Percentiles rank a stretch among this genome's conserved stretches.
Evolutionary conservation across 1,284 basidiomycete species (phyloP).

Genomic region (Retiboletus fuscus): DNA sequence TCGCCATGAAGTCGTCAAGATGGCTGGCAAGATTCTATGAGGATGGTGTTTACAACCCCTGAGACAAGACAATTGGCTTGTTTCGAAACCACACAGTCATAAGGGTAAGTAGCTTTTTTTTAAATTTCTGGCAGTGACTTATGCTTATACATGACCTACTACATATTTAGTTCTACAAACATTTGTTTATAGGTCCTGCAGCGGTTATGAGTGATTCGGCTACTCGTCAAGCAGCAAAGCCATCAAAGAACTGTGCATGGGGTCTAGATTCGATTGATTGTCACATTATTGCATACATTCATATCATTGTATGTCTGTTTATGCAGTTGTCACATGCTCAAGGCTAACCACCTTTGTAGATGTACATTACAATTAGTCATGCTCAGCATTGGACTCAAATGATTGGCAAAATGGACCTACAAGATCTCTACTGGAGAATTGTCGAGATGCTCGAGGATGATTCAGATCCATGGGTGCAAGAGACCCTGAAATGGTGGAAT

Average conservation of each 20-base stretch:
- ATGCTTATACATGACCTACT: too few species aligned
- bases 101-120: neutral
- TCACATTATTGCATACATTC: conserved; percentile 20
- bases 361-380: conserved; percentile 19
- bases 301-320: conserved; percentile 5
- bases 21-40: conserved; percentile 23
- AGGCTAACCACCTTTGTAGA: conserved; percentile 1
- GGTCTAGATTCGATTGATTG: neutral
- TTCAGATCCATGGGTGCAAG: conserved; percentile 11
- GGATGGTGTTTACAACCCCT: neutral
- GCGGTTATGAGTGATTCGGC: neutral
- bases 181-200: conserved; percentile 10
- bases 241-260: conserved; percentile 20
- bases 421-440: conserved; percentile 22
- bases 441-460: conserved; percentile 14
- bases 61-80: conserved; percentile 1
- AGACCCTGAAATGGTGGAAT: conserved; percentile 25
- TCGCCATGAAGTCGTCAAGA: conserved; percentile 6
- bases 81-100: neutral
- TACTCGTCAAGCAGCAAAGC: neutral
- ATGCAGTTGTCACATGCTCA: neutral
- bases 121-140: neutral
- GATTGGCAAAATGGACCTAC: conserved; percentile 11
- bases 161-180: conserved; percentile 13
- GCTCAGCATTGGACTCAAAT: conserved; percentile 6